Evolutionary conservation across 2,329 filamentous ascomycete genomes (phyloP).

Genomic region (Albifimbria verrucaria): DNA sequence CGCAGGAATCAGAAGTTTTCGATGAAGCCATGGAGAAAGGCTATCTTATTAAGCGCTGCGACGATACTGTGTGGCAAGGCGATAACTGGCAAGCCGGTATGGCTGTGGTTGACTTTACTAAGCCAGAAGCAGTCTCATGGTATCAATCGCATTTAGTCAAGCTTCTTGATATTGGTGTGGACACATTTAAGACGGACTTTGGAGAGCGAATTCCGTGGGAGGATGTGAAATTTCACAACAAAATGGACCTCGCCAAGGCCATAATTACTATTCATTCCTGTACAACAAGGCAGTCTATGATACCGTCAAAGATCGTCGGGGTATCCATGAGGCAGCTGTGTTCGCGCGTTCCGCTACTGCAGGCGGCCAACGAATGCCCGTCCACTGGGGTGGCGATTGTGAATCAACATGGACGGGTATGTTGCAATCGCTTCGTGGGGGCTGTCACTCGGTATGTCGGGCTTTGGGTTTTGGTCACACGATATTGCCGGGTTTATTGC

Average conservation of each 20-base stretch:
- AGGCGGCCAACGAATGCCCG: neutral
- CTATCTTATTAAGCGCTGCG: neutral
- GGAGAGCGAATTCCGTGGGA: neutral
- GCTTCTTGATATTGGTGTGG: neutral
- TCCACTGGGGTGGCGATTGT: neutral
- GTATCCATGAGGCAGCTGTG: neutral
- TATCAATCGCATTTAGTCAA: neutral
- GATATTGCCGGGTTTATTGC: neutral
- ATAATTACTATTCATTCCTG: neutral
- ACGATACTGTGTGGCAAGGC: neutral
- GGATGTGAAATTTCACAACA: neutral
- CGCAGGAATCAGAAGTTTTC: neutral
- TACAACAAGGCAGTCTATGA: neutral
- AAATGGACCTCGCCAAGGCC: neutral
- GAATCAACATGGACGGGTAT: neutral
- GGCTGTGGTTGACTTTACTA: neutral
- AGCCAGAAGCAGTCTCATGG: neutral
- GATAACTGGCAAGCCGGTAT: neutral
- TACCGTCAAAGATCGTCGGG: neutral
- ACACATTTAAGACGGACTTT: neutral
- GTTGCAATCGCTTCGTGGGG: neutral
- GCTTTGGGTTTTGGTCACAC: neutral
- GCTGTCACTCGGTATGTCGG: neutral
- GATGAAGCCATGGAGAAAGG: neutral
- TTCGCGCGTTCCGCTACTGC: neutral